These are phyloP conservation scores for Apiospora hydei DNA, from an alignment of 2,329 filamentous ascomycete genomes.

Conservation along the genomic window DNA sequence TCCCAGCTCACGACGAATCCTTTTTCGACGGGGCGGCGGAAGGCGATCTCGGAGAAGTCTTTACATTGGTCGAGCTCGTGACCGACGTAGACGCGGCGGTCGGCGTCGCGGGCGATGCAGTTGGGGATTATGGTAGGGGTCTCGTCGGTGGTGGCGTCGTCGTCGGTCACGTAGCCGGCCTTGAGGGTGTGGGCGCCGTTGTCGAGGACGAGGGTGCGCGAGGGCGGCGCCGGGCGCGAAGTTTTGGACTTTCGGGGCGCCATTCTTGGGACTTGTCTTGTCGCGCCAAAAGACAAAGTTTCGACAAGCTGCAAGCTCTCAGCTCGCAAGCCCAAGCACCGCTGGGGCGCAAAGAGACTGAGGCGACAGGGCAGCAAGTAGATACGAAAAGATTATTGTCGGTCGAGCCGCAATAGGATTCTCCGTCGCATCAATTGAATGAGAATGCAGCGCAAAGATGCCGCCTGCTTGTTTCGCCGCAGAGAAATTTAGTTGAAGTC, in stretches of 20 bases:
- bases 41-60: conserved; percentile 89
- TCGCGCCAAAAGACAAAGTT: conserved; percentile 1
- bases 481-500: not conserved
- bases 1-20: conserved; percentile 98
- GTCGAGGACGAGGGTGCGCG: conserved; percentile 84
- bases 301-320: not conserved
- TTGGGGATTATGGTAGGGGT: conserved; percentile 81
- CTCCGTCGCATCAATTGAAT: not conserved
- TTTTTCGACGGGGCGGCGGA: conserved; percentile 90
- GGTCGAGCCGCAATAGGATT: not conserved
- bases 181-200: conserved; percentile 94
- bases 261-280: conserved; percentile 33
- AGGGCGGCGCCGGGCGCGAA: conserved; percentile 59
- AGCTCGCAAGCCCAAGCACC: no score
- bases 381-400: not conserved
- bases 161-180: conserved; percentile 73
- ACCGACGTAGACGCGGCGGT: conserved; percentile 80
- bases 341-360: not conserved
- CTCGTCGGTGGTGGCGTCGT: conserved; percentile 41
- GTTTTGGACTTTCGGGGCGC: conserved; percentile 58
- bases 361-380: not conserved
- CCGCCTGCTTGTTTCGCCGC: not conserved
- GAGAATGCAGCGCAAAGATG: not conserved
- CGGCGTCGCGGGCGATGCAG: conserved; percentile 83
- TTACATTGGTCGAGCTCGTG: conserved; percentile 79